Conservation (phyloP, 345 rosid species). For the Bretschneidera sinensis region DNA sequence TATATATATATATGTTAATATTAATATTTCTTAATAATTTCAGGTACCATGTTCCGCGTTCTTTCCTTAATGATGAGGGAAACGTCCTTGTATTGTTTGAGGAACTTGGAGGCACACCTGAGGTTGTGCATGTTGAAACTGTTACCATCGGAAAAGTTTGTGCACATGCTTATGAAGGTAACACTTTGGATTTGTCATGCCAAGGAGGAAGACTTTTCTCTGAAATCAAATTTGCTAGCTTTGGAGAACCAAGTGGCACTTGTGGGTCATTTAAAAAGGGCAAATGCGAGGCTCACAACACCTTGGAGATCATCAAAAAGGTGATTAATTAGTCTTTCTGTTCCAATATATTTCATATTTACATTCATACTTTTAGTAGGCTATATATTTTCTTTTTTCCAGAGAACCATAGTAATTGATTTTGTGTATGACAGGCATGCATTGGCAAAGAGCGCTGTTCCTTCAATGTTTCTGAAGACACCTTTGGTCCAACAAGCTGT, state of each 20-base stretch:
- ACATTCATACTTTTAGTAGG: no score
- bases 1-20: no score
- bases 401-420: no score
- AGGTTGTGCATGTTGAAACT: constrained; percentile 31
- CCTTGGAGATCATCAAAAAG: constrained; percentile 13
- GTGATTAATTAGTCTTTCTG: neutral
- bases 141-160: constrained; percentile 43
- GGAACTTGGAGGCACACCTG: constrained; percentile 53
- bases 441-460: constrained; percentile 24
- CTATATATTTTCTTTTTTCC: no score
- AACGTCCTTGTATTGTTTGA: constrained; percentile 46
- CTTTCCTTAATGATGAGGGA: constrained; percentile 24
- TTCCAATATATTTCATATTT: no score
- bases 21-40: neutral
- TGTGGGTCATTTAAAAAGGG: constrained; percentile 38
- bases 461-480: constrained; percentile 22
- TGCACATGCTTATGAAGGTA: constrained; percentile 32
- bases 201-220: constrained; percentile 29
- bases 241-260: constrained; percentile 40
- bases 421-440: constrained; percentile 3
- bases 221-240: constrained; percentile 45
- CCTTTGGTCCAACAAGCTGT: constrained; percentile 23
- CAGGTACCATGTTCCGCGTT: constrained; percentile 60
- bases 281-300: constrained; percentile 22
- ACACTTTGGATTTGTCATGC: constrained; percentile 41